Percentiles rank a stretch among this genome's conserved stretches.
phyloP scores from a whole-genome alignment of 768 basidiomycete species.

The Mycena haematopus region DNA sequence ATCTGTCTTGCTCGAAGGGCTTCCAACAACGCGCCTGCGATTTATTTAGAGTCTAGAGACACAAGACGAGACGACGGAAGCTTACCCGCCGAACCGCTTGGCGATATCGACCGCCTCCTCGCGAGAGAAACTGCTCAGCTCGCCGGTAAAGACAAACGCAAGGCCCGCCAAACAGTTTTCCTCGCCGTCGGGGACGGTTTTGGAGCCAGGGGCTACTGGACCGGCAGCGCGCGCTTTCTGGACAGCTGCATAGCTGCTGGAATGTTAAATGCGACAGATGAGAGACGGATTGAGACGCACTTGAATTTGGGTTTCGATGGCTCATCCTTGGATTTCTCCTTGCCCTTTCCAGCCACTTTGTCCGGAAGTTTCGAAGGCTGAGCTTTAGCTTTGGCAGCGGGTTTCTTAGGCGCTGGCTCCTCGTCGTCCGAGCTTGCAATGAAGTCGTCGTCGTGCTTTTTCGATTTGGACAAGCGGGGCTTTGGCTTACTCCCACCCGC shows the following conservation, averaged over 20 bases:
- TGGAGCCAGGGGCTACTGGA: conserved; percentile 69
- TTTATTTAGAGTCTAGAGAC: not conserved
- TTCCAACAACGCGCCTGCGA: conserved; percentile 79
- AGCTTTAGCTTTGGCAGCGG: conserved; percentile 19
- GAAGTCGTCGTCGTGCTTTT: conserved; percentile 42
- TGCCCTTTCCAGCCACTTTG: conserved; percentile 18
- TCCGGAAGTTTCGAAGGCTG: conserved; percentile 24
- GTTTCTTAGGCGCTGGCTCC: conserved; percentile 32
- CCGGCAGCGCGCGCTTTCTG: conserved; percentile 68
- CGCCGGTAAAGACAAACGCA: conserved; percentile 95
- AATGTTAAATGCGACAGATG: not conserved
- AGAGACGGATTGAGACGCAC: conserved; percentile 22
- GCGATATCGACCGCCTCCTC: conserved; percentile 88
- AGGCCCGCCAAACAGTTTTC: conserved; percentile 83
- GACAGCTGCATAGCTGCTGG: conserved; percentile 53
- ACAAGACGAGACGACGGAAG: conserved; percentile 17
- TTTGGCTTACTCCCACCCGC: conserved; percentile 33
- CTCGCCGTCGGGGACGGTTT: conserved; percentile 73
- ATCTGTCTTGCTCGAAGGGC: conserved; percentile 89
- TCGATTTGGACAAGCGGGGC: conserved; percentile 29
- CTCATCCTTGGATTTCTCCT: conserved; percentile 29
- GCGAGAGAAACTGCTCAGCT: conserved; percentile 83
- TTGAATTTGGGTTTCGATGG: conserved; percentile 28
- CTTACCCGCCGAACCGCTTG: conserved; percentile 92
- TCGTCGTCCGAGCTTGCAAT: conserved; percentile 39